Evolutionary conservation across 2,329 filamentous ascomycete genomes (phyloP), one percentile per base, ranked within the genome.

Genomic region (Zasmidium angulare): DNA sequence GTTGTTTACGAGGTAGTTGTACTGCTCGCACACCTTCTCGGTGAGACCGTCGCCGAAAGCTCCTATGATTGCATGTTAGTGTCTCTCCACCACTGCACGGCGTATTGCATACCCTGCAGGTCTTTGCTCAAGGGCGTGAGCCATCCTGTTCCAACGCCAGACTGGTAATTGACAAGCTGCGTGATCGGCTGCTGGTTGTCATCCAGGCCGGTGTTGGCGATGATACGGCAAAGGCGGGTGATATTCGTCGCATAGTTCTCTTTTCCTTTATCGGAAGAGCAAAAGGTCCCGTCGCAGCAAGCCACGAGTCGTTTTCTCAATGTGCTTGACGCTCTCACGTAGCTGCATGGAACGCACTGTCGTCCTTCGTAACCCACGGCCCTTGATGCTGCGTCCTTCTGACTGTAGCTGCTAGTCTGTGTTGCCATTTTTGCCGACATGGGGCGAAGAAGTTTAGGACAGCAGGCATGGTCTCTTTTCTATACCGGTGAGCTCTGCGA

Each of bases 1-100:
- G 24, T 72, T 69, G 14, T 63, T 62, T 58, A 71, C 68, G 10
- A 72, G 53, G 47, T 69, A 72, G 31, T 65, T 66, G 53, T 72
- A 72, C n/a, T 56, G 59, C 40, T 64, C 62, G 51, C 59, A 63
- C 1, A 63, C 61, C 23, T 63, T 63, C 19, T 54, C 53, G n/a
- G 56, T 62, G 12, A 62, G 56, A 3, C 69, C 69, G 1, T 61
- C 60, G 4, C 67, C 64, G 1, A 71, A 61, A 21, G 54, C 61
- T 22, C 58, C 61, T 61, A 6, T 17, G 36, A 4, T 4, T 7
- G 3, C 11, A 3, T 4, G 12, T 43, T 17, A 43, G 36, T 19
- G 14, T 36, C 29, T 7, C 29, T 14, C 7, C 7, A 36, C 7
- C 29, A 36, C 14, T 14, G 29, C 29, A 36, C 29, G 29, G 7